These are phyloP conservation scores for Citrullus mucosospermus DNA, from an alignment of 306 rosid species.

Conservation along the genomic window DNA sequence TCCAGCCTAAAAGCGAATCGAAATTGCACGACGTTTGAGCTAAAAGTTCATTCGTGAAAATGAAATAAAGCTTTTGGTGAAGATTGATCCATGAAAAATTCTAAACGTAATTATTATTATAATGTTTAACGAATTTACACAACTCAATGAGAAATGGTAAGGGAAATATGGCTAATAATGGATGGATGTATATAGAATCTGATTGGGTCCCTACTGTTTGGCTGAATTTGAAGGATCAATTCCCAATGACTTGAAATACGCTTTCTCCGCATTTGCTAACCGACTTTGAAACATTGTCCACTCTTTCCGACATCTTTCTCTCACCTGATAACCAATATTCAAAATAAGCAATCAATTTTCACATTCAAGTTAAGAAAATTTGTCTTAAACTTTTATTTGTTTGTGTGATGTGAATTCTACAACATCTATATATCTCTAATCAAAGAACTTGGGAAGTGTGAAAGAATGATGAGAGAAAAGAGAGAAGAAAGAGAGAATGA, in stretches of 20 bases:
- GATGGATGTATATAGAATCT: neutral
- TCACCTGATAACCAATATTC: conserved; percentile 47
- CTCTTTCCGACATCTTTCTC: conserved; percentile 89
- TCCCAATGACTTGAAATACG: conserved; percentile 48
- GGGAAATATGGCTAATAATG: neutral
- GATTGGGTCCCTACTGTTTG: conserved; percentile 17
- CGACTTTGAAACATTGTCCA: conserved; percentile 93
- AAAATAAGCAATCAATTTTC: conserved; percentile 3
- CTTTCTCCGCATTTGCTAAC: conserved; percentile 61
- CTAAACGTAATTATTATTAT: neutral
- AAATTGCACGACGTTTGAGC: too few species aligned
- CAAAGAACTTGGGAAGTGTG: neutral
- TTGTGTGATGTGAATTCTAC: neutral
- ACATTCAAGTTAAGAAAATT: neutral
- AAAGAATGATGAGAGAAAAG: neutral
- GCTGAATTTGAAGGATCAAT: conserved; percentile 37
- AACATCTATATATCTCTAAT: neutral
- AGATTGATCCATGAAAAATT: neutral
- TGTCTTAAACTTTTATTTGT: neutral
- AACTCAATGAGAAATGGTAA: neutral
- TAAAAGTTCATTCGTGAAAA: too few species aligned
- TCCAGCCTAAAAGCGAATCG: neutral
- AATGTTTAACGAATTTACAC: neutral
- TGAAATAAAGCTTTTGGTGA: neutral
- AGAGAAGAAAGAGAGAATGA: conserved; percentile 4